phyloP scores from a whole-genome alignment of 1,139 yeast genomes.

The Debaryomycetaceae sp. region DNA sequence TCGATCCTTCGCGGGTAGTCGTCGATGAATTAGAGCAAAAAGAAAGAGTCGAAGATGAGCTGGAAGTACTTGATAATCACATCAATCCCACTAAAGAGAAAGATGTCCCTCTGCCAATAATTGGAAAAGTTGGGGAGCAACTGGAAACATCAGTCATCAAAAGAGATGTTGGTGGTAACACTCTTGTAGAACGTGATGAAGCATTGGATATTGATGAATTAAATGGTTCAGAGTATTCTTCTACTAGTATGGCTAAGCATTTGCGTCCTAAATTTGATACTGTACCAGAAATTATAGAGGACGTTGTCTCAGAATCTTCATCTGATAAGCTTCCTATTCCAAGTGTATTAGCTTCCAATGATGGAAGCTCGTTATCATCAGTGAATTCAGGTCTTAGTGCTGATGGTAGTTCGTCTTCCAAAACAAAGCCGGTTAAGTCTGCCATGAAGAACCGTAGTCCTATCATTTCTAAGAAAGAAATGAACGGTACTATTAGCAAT shows the following conservation, averaged over 20 bases:
- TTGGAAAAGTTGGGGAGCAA: not conserved
- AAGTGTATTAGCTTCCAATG: constrained; percentile 4
- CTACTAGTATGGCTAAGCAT: constrained; percentile 22
- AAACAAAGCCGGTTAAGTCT: constrained; percentile 52
- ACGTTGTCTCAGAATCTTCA: constrained; percentile 4
- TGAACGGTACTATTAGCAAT: constrained; percentile 14
- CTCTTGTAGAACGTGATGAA: constrained; percentile 10
- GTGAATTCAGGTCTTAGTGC: constrained; percentile 25
- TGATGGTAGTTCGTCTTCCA: constrained; percentile 12
- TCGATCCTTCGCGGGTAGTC: constrained; percentile 16
- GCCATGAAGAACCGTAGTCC: constrained; percentile 56
- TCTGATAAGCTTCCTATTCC: not conserved
- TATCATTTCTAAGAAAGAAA: constrained; percentile 15
- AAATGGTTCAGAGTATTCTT: constrained; percentile 13
- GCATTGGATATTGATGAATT: constrained; percentile 19
- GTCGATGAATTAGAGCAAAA: constrained; percentile 27
- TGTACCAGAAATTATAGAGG: constrained; percentile 27
- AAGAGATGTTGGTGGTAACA: not conserved
- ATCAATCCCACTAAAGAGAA: not conserved
- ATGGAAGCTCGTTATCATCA: constrained; percentile 28
- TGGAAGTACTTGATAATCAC: not conserved
- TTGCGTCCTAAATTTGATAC: constrained; percentile 33
- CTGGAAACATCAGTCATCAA: not conserved
- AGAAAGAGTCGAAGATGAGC: constrained; percentile 5
- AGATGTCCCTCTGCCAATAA: not conserved